Evolutionary conservation across 306 rosid species (phyloP).

Genomic region (Arachis hypogaea): DNA sequence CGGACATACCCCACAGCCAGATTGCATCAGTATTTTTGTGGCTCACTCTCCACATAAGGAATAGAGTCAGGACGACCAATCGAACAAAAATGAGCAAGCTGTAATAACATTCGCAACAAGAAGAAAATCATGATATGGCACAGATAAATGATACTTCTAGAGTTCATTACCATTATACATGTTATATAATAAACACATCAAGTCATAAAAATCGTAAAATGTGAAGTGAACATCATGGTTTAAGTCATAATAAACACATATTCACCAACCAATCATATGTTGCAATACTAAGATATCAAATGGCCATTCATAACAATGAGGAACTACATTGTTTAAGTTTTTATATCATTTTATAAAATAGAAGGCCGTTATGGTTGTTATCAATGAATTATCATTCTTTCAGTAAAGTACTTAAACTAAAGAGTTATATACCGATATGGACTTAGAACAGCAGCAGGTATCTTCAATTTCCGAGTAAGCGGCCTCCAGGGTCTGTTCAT

Average conservation of each 20-base stretch:
- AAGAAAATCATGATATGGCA: slow-evolving; percentile 24
- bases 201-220: not conserved
- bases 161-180: slow-evolving; percentile 9
- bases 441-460: slow-evolving; percentile 87
- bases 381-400: not conserved
- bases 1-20: slow-evolving; percentile 96
- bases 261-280: slow-evolving; percentile 2
- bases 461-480: slow-evolving; percentile 81
- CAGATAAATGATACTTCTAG: not conserved
- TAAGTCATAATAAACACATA: too few relatives aligned
- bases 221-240: not conserved
- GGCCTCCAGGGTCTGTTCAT: slow-evolving; percentile 90
- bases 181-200: not conserved
- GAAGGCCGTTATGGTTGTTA: not conserved
- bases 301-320: slow-evolving; percentile 16
- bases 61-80: slow-evolving; percentile 64
- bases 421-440: slow-evolving; percentile 69
- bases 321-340: slow-evolving; percentile 17
- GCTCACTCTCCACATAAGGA: slow-evolving; percentile 73
- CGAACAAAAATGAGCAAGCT: slow-evolving; percentile 76
- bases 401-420: not conserved
- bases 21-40: slow-evolving; percentile 76
- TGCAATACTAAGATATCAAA: slow-evolving; percentile 15
- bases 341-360: not conserved
- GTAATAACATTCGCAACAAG: slow-evolving; percentile 37